Conservation (phyloP, 768 basidiomycete genomes). For the Omphalotus guepiniiformis region DNA sequence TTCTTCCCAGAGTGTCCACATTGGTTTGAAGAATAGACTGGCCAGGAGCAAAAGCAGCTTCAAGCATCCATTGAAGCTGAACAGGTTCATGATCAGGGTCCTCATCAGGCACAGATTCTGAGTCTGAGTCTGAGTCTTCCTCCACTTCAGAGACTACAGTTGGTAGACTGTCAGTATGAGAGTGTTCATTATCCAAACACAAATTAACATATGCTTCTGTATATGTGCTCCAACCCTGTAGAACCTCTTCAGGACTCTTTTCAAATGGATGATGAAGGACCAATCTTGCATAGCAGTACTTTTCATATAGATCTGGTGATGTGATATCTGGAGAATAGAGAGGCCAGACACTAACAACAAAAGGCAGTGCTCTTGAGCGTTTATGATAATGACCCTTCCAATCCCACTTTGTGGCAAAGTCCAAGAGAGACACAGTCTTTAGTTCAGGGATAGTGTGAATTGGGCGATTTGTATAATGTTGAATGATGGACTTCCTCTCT, state of each 20-base stretch:
- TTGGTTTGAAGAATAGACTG: too few relatives aligned
- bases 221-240: too few relatives aligned
- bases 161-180: too few relatives aligned
- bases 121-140: slow-evolving; percentile 11
- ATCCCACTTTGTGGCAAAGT: slow-evolving; percentile 12
- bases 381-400: slow-evolving; percentile 13
- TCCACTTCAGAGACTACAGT: not conserved
- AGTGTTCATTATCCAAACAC: too few relatives aligned
- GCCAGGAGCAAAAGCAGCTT: slow-evolving; percentile 14
- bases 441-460: slow-evolving; percentile 1
- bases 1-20: slow-evolving; percentile 13
- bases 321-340: not conserved
- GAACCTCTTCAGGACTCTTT: too few relatives aligned
- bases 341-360: too few relatives aligned
- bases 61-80: slow-evolving; percentile 20
- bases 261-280: too few relatives aligned
- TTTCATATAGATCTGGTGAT: slow-evolving; percentile 13
- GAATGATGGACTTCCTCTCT: too few relatives aligned
- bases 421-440: slow-evolving; percentile 6
- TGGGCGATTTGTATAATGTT: not conserved
- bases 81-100: slow-evolving; percentile 11
- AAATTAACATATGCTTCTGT: too few relatives aligned
- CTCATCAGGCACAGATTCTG: too few relatives aligned
- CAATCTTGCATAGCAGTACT: slow-evolving; percentile 16
- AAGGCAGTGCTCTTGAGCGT: too few relatives aligned